Evolutionary conservation across 768 basidiomycete species (phyloP).

Genomic region (Tricholoma flavovirens): DNA sequence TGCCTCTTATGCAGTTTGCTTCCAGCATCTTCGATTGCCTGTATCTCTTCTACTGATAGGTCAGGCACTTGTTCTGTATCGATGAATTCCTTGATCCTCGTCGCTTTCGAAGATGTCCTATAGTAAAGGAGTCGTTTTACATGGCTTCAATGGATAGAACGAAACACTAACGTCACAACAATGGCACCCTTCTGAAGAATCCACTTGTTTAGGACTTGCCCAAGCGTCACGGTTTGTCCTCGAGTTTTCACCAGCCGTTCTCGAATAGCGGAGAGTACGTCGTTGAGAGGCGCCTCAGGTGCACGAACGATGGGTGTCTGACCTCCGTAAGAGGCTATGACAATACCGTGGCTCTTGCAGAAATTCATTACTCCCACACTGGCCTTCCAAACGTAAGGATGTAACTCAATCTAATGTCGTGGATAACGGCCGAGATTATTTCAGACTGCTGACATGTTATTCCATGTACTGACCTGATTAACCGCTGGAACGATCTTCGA

Average conservation of each 20-base stretch:
- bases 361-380: slow-evolving; percentile 51
- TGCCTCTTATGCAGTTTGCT: slow-evolving; percentile 37
- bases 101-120: slow-evolving; percentile 45
- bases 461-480: slow-evolving; percentile 48
- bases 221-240: slow-evolving; percentile 40
- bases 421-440: neutral
- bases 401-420: slow-evolving; percentile 49
- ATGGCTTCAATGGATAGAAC: neutral
- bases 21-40: slow-evolving; percentile 56
- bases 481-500: slow-evolving; percentile 56
- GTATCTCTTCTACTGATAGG: slow-evolving; percentile 52
- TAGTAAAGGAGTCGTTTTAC: neutral
- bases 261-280: slow-evolving; percentile 45
- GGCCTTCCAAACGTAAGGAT: slow-evolving; percentile 66
- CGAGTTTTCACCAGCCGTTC: slow-evolving; percentile 40
- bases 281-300: slow-evolving; percentile 54
- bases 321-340: slow-evolving; percentile 62
- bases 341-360: slow-evolving; percentile 52
- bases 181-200: slow-evolving; percentile 55
- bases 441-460: neutral
- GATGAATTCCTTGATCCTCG: slow-evolving; percentile 41
- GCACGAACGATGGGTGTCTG: slow-evolving; percentile 38
- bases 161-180: slow-evolving; percentile 51
- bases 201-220: slow-evolving; percentile 69
- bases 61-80: slow-evolving; percentile 39